Evolutionary conservation across 108 stramenopile genomes (phyloP).

Genomic region (Schizochytrium sp.): DNA sequence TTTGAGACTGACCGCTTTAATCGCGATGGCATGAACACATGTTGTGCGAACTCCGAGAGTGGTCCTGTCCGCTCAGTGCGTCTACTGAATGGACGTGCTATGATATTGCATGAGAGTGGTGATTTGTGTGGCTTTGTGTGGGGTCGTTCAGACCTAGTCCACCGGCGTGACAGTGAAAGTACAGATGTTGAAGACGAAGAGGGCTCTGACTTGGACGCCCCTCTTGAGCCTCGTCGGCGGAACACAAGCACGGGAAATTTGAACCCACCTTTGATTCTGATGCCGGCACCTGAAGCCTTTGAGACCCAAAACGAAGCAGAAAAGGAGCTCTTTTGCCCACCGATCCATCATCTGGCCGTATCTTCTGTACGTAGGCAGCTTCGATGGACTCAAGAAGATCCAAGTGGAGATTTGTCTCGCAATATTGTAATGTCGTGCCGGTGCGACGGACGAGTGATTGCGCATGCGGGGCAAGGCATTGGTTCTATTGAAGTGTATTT

Average conservation of each 20-base stretch:
- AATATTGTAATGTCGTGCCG: neutral
- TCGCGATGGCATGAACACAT: neutral
- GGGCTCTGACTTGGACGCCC: neutral
- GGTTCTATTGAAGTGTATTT: conserved; percentile 41
- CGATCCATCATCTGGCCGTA: neutral
- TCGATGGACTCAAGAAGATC: neutral
- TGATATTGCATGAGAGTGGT: conserved; percentile 1
- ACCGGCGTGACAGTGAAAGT: neutral
- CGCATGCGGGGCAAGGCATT: conserved; percentile 50
- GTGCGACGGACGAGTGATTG: conserved; percentile 24
- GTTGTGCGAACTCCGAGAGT: neutral
- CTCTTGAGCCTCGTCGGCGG: neutral
- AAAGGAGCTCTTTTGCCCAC: conserved; percentile 34
- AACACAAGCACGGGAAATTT: neutral
- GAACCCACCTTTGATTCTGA: neutral
- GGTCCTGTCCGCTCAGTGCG: neutral
- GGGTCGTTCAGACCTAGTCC: neutral
- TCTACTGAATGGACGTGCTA: conserved; percentile 8
- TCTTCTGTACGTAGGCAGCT: neutral
- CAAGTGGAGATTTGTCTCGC: neutral
- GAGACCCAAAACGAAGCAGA: conserved; percentile 5
- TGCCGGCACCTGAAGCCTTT: conserved; percentile 11
- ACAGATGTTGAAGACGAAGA: conserved; percentile 5
- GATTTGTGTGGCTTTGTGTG: conserved; percentile 18
- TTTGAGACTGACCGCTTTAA: conserved; percentile 8